phyloP scores from a whole-genome alignment of 2,329 filamentous ascomycete species.

The Fusarium bulbicola region DNA sequence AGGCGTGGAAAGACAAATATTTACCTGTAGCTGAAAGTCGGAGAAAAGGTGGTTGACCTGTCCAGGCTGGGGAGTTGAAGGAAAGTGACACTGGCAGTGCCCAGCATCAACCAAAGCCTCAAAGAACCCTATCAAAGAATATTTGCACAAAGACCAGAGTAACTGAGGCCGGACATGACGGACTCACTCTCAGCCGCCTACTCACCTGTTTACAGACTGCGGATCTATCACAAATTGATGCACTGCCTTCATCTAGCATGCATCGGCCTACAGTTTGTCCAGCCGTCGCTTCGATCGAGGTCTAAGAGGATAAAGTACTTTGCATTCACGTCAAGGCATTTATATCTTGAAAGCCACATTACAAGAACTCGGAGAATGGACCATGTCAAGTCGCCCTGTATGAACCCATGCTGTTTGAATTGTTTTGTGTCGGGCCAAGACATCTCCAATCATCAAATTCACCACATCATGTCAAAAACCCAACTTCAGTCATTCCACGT shows the following conservation, averaged over 20 bases:
- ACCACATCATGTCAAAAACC: not conserved
- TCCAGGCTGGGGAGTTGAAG: not conserved
- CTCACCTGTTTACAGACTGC: not conserved
- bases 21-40: rapidly evolving
- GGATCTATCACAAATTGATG: not conserved
- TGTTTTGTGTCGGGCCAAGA: too few relatives aligned
- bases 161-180: not conserved
- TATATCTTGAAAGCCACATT: rapidly evolving
- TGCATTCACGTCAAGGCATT: too few relatives aligned
- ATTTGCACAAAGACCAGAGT: rapidly evolving
- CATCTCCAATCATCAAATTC: rapidly evolving
- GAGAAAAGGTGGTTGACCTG: not conserved
- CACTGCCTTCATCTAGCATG: too few relatives aligned
- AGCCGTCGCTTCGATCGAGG: not conserved
- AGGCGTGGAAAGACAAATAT: not conserved
- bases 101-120: rapidly evolving
- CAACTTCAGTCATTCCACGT: not conserved
- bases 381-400: rapidly evolving
- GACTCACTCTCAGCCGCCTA: not conserved
- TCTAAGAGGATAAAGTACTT: rapidly evolving
- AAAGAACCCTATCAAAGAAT: rapidly evolving
- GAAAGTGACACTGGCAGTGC: not conserved
- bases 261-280: too few relatives aligned
- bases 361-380: rapidly evolving
- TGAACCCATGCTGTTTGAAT: rapidly evolving